Percentiles rank a stretch among this genome's conserved stretches.
Conservation (phyloP, 1,284 basidiomycete genomes). For the Lentinula novae-zelandiae region DNA sequence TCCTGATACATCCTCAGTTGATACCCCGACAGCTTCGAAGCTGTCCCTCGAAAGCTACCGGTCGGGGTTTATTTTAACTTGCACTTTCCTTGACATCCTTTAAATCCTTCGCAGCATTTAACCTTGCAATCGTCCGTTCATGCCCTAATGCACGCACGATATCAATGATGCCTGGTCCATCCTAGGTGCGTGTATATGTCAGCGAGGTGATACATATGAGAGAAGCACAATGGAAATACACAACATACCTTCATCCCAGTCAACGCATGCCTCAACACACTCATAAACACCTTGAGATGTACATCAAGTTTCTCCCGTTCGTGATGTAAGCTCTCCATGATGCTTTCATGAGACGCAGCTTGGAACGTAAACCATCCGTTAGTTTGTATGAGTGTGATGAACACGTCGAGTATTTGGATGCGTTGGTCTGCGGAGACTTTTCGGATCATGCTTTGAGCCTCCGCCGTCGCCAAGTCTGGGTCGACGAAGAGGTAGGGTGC, state of each 20-base stretch:
- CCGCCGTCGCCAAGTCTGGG: slow-evolving; percentile 53
- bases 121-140: neutral
- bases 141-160: slow-evolving; percentile 25
- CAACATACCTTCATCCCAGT: slow-evolving; percentile 75
- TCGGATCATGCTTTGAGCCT: slow-evolving; percentile 55
- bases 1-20: too few relatives aligned
- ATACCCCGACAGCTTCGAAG: too few relatives aligned
- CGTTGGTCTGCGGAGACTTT: slow-evolving; percentile 38
- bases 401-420: slow-evolving; percentile 11
- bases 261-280: slow-evolving; percentile 69
- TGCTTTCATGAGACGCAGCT: slow-evolving; percentile 23
- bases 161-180: slow-evolving; percentile 40
- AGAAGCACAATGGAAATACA: neutral
- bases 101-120: neutral
- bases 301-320: slow-evolving; percentile 39
- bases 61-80: too few relatives aligned
- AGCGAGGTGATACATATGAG: neutral
- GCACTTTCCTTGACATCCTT: neutral
- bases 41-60: too few relatives aligned
- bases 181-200: slow-evolving; percentile 24
- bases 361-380: slow-evolving; percentile 1
- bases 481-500: slow-evolving; percentile 76
- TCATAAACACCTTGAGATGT: slow-evolving; percentile 57
- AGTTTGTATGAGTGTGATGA: neutral
- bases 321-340: slow-evolving; percentile 43